Evolutionary conservation across 768 basidiomycete genomes (phyloP), one percentile per base, ranked within the genome.

Genomic region (Russula earlei): DNA sequence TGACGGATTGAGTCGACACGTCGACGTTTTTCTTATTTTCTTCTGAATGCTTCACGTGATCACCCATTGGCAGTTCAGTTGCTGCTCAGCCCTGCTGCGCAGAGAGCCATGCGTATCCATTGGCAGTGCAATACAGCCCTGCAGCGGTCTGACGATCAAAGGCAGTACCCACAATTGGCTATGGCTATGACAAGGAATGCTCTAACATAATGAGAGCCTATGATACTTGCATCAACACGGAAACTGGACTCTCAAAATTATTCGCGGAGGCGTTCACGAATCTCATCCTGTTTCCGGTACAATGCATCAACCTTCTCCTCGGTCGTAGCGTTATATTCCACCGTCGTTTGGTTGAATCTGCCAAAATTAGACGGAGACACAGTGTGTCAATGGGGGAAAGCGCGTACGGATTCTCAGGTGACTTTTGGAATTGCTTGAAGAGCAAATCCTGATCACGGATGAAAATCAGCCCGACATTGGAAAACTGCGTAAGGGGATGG

Each of bases 361-460:
- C n/a, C n/a, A n/a, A n/a, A n/a, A n/a, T 50, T 46, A 58, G 55
- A 61, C 20, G 12, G 29, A n/a, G 24, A 9, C 22, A 11, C 12
- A 29, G 15, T n/a, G n/a, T n/a, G n/a, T n/a, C n/a, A n/a, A n/a
- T n/a, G n/a, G 56, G 34, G 50, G 24, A 42, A 52, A n/a, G n/a
- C 1, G 69, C 86, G 66, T 71, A 94, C 92, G 93, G 89, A 70
- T 96, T 96, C 59, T 96, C 93, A 0, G 92, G 90, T 1, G 89
- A 85, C 70, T 96, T 97, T 70, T 96, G 90, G 82, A 97, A 97
- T 69, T 91, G 83, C 71, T 95, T 96, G 80, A 81, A 85, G 46
- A 96, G 72, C 47, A 92, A 71, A 57, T 97, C 93, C 81, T 91
- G 25, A 6, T 9, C 31, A 25, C 19, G 5, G 24, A 31, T 2